Conservation (phyloP, 108 stramenopile species). For the Nannochloropsis salina region DNA sequence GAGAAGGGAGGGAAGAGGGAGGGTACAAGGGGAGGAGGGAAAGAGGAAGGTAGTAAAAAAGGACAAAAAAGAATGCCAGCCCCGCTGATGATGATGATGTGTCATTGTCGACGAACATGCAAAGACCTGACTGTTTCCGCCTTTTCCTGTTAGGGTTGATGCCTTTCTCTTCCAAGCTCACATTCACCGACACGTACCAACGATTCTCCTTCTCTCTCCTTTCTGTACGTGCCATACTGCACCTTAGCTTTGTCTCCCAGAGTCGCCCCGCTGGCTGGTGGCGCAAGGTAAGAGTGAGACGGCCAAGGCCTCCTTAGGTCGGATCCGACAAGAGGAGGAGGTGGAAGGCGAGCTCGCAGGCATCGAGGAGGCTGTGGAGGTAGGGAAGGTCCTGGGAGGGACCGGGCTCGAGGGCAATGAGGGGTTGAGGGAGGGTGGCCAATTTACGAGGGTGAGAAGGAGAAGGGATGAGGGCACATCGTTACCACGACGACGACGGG, state of each 20-base stretch:
- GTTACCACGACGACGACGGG: too few relatives aligned
- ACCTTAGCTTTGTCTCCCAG: constrained; percentile 29
- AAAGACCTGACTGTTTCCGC: too few relatives aligned
- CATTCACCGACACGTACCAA: neutral
- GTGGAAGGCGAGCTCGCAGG: constrained; percentile 38
- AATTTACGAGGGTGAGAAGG: too few relatives aligned
- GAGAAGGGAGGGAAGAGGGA: neutral
- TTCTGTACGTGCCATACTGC: too few relatives aligned
- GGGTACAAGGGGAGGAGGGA: neutral
- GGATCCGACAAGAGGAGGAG: constrained; percentile 42
- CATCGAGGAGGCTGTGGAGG: constrained; percentile 29
- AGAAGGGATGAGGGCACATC: too few relatives aligned
- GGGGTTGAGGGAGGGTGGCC: too few relatives aligned
- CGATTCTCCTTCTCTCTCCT: neutral
- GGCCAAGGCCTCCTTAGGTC: constrained; percentile 31
- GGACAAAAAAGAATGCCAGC: too few relatives aligned
- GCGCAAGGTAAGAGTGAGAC: constrained; percentile 42
- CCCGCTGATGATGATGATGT: too few relatives aligned
- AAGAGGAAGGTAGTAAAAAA: too few relatives aligned
- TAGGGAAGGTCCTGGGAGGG: constrained; percentile 29
- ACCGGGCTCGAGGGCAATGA: too few relatives aligned
- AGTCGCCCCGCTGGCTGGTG: constrained; percentile 53
- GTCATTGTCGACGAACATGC: too few relatives aligned
- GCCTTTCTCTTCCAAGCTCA: neutral
- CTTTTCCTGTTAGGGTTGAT: too few relatives aligned